These are phyloP conservation scores for Backusella morwellensis DNA, from an alignment of 192 early-diverging fungal genomes.

Conservation along the genomic window DNA sequence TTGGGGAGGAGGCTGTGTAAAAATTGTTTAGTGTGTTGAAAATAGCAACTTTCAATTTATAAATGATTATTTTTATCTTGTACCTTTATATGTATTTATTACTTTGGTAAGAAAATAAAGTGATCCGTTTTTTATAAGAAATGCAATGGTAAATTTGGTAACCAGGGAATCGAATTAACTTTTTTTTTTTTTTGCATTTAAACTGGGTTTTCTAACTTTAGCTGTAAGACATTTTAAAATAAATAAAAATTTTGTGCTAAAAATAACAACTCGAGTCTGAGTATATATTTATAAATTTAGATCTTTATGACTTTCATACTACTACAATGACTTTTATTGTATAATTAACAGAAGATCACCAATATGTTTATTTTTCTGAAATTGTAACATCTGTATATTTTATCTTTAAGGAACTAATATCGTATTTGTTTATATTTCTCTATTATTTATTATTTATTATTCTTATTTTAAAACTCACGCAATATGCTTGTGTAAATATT, in stretches of 20 bases:
- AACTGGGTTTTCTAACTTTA: constrained; percentile 4
- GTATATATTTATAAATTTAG: background rate
- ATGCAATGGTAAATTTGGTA: background rate
- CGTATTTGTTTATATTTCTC: background rate
- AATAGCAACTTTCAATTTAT: background rate
- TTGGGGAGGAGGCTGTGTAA: background rate
- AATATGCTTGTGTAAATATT: background rate
- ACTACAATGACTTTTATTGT: constrained; percentile 1
- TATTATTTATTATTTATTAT: background rate
- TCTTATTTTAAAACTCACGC: constrained; percentile 1
- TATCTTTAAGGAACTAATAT: background rate
- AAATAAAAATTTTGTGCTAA: background rate
- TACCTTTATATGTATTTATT: background rate
- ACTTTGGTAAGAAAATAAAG: background rate
- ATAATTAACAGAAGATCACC: background rate
- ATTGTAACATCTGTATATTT: background rate
- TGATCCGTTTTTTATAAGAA: background rate
- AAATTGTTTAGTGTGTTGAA: background rate
- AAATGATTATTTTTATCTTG: background rate
- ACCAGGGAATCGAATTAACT: background rate
- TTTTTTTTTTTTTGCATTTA: background rate
- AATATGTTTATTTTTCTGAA: background rate
- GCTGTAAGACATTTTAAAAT: background rate
- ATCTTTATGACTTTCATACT: background rate
- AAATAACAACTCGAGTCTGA: background rate